Percentiles rank a stretch among this genome's conserved stretches.
These are phyloP conservation scores for Chaetomium fimeti DNA, from an alignment of 495 filamentous ascomycete species.

Conservation along the genomic window DNA sequence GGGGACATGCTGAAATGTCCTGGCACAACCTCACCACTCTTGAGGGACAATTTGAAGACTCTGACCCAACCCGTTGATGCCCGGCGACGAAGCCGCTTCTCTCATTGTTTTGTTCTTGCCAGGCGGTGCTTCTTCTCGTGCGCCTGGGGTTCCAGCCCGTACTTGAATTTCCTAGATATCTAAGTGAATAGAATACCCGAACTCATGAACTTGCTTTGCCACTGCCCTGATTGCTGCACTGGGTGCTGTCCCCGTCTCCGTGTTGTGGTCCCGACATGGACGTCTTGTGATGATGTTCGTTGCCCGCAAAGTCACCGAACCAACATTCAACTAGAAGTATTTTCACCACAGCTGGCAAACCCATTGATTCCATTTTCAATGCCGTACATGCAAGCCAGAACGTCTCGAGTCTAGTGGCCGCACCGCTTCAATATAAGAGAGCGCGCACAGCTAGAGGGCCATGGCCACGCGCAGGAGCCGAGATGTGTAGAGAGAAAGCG, in stretches of 20 bases:
- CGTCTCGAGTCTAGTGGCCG: constrained; percentile 29
- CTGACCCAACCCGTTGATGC: constrained; percentile 55
- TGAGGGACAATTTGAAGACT: constrained; percentile 56
- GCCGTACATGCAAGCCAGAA: constrained; percentile 50
- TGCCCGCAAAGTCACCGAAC: background rate
- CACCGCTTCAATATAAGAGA: constrained; percentile 26
- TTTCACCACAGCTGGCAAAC: constrained; percentile 37
- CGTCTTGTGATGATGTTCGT: background rate
- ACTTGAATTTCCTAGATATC: background rate
- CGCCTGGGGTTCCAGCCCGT: background rate
- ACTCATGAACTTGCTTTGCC: background rate
- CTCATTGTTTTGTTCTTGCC: constrained; percentile 8
- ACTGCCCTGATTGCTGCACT: too few relatives aligned
- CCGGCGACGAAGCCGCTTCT: constrained; percentile 22
- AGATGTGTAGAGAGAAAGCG: constrained; percentile 44
- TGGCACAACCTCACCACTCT: constrained; percentile 57
- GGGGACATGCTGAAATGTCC: constrained; percentile 57
- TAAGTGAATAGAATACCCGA: background rate
- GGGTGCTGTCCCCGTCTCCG: too few relatives aligned
- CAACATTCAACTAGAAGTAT: background rate
- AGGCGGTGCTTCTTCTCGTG: background rate
- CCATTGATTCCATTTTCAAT: constrained; percentile 58
- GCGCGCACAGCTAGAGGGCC: constrained; percentile 27
- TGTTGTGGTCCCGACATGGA: too few relatives aligned
- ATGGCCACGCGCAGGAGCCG: constrained; percentile 31